Evolutionary conservation across 345 rosid genomes (phyloP).

Genomic region (Pistacia integerrima): DNA sequence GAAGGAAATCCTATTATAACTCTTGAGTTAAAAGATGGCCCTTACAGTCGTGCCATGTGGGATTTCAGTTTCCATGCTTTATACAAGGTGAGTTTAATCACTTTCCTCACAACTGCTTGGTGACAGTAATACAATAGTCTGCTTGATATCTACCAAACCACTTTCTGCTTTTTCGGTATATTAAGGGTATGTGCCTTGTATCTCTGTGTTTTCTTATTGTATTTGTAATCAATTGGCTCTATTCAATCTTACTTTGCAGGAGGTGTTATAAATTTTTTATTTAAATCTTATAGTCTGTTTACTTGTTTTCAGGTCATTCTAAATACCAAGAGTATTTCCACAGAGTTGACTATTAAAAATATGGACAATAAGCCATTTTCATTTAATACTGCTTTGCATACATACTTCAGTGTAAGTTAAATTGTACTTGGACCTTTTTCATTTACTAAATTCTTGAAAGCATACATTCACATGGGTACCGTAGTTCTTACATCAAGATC

Average conservation of each 20-base stretch:
- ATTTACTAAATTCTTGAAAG: neutral
- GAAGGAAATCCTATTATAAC: constrained; percentile 69
- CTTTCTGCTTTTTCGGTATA: neutral
- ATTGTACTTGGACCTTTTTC: neutral
- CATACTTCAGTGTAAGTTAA: constrained; percentile 73
- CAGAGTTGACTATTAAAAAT: constrained; percentile 71
- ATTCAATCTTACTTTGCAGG: neutral
- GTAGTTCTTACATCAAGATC: constrained; percentile 7
- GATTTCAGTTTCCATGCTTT: constrained; percentile 83
- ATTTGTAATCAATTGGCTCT: neutral
- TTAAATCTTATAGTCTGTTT: constrained; percentile 22
- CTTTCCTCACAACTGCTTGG: constrained; percentile 10
- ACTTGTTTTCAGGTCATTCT: constrained; percentile 58
- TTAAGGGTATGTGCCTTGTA: neutral
- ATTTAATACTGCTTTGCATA: constrained; percentile 78
- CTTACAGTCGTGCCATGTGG: constrained; percentile 94
- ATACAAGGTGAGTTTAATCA: constrained; percentile 53
- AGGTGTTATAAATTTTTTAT: neutral
- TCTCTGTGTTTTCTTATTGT: neutral
- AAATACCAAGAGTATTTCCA: constrained; percentile 65
- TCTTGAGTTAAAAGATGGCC: constrained; percentile 80
- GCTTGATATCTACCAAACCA: neutral
- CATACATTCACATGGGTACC: constrained; percentile 15
- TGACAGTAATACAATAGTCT: neutral
- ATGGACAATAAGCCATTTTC: constrained; percentile 81